Evolutionary conservation across 2,329 filamentous ascomycete genomes (phyloP).

Genomic region (Phyllosticta capitalensis): DNA sequence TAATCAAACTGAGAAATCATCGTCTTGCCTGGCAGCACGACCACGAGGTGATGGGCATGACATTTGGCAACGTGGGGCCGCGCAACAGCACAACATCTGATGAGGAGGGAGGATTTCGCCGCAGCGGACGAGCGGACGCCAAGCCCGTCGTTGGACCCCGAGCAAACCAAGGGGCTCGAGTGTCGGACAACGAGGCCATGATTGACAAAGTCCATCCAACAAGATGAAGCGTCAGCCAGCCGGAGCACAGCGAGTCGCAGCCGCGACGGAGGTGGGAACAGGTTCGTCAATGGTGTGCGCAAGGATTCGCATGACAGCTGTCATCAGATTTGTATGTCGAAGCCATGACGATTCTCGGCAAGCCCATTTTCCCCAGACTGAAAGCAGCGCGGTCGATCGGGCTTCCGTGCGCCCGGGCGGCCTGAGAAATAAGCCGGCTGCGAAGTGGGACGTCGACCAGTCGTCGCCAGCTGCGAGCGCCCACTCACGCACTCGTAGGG

Average conservation of each 20-base stretch:
- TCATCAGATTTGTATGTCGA: not conserved
- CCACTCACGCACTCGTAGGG: too few relatives aligned
- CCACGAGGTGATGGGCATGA: not conserved
- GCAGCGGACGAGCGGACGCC: not conserved
- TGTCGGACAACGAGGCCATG: not conserved
- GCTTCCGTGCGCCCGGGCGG: conserved; percentile 7
- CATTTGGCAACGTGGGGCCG: not conserved
- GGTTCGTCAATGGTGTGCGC: not conserved
- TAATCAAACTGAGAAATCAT: not conserved
- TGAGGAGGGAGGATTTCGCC: too few relatives aligned
- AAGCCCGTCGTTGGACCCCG: not conserved
- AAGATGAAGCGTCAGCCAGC: not conserved
- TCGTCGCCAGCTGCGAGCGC: too few relatives aligned
- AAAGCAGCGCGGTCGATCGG: conserved; percentile 7
- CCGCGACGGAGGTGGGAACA: not conserved
- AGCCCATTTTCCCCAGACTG: conserved; percentile 9
- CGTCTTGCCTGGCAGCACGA: not conserved
- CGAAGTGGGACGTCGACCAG: too few relatives aligned
- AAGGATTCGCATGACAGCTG: not conserved
- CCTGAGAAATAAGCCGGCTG: not conserved
- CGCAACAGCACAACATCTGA: not conserved
- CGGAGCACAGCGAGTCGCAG: not conserved
- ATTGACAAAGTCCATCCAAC: not conserved
- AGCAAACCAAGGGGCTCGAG: not conserved
- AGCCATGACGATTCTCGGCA: conserved; percentile 2